Base-by-base conservation (phyloP, 2,329 filamentous ascomycete genomes). In the Calonectria leucothoes region DNA sequence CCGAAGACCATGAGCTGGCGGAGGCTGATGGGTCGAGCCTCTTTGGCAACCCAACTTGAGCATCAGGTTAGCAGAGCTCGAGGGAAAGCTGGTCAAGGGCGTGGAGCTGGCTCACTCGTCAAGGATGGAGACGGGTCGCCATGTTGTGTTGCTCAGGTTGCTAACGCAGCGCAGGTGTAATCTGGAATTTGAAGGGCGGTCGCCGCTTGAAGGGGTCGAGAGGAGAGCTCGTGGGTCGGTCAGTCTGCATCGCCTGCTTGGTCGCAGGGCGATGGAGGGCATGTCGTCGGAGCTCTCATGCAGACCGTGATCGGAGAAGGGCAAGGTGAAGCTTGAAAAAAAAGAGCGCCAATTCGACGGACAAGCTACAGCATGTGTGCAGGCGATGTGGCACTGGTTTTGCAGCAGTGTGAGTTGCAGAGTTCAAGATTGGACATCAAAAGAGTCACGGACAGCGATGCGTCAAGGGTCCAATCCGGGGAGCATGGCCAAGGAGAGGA, bases 1-100 rank as follows among this genome's bases (percentile, higher is more conserved):
- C 97, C 97, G 85, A 98, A 99, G 81, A 98, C 97, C 87, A 98
- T 98, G 81, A 99, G 91, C 86, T 98, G 97, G 72, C 97, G 94
- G 80, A 99, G 87, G 86, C 95, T 98, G 82, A 99, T 98, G n/a
- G 97, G 97, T 66, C 95, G 91, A 63, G 96, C 96, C 83, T 98
- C 95, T 81, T 94, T 94, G 76, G 94, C 93, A 66, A 98, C 96
- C 95, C 96, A 98, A 88, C 95, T 98, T 79, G 52, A 74, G 39
- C 61, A 77, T 76, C 55, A 64, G 55, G 69, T 79, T 75, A 77
- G 75, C 65, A 76, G 72, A 57, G 37, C 35, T 61, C 49, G 17
- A 23, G 29, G 55, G 70, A 72, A 65, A 42, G 42, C 61, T 37
- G 25, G 66, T 57, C 42, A 68, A 57, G 66, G 15, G 61, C 31